These are phyloP conservation scores for Vigna unguiculata DNA, from an alignment of 306 rosid species.

Conservation along the genomic window DNA sequence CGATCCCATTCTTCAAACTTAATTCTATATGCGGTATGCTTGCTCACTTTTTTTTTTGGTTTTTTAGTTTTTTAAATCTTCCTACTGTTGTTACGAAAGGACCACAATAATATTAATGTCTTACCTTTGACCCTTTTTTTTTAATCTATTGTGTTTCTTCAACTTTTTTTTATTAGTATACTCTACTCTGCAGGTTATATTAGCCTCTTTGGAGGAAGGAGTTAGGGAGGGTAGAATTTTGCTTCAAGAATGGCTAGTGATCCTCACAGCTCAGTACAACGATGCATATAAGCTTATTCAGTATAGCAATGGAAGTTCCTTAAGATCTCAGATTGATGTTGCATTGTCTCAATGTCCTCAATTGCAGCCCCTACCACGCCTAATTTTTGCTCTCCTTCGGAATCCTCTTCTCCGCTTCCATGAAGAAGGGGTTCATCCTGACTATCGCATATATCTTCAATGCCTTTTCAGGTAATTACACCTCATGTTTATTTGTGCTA, in stretches of 20 bases:
- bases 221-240: conserved; percentile 94
- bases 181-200: conserved; percentile 67
- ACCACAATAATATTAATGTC: conserved; percentile 18
- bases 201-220: conserved; percentile 95
- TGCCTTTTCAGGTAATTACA: conserved; percentile 86
- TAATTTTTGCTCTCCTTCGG: conserved; percentile 91
- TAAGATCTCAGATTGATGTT: conserved; percentile 78
- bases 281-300: conserved; percentile 77
- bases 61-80: conserved; percentile 19
- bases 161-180: conserved; percentile 12
- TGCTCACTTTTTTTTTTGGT: background rate
- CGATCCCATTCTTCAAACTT: conserved; percentile 8
- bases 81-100: conserved; percentile 27
- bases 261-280: conserved; percentile 91
- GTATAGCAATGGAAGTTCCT: conserved; percentile 69
- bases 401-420: conserved; percentile 93
- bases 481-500: conserved; percentile 27
- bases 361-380: conserved; percentile 82
- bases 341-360: conserved; percentile 93
- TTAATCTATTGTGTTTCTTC: conserved; percentile 36
- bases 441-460: conserved; percentile 89
- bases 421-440: conserved; percentile 98
- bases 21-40: conserved; percentile 10
- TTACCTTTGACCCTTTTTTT: background rate
- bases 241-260: conserved; percentile 98